Evolutionary conservation across 2,329 filamentous ascomycete genomes (phyloP).

Genomic region (Bipolaris victoriae): DNA sequence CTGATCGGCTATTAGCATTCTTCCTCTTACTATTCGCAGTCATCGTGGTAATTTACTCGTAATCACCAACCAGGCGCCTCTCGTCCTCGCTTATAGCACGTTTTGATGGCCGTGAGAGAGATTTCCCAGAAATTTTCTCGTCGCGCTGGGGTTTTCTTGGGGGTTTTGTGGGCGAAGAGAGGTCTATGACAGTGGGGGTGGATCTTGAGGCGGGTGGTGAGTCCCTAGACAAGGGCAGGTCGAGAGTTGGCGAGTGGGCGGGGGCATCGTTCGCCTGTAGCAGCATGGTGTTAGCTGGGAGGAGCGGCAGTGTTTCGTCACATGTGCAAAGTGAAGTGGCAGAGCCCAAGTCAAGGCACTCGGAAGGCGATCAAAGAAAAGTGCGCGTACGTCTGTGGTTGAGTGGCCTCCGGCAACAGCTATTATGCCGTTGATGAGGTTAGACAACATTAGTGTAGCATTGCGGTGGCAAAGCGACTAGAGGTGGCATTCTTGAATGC

Average conservation of each 20-base stretch:
- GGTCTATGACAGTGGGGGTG: conserved; percentile 11
- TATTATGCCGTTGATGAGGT: conserved; percentile 8
- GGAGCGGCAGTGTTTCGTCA: not conserved
- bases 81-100: conserved; percentile 18
- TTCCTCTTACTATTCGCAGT: not conserved
- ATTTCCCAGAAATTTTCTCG: not conserved
- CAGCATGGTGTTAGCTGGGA: conserved; percentile 26
- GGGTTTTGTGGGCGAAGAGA: conserved; percentile 17
- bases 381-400: conserved; percentile 15
- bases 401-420: conserved; percentile 12
- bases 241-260: conserved; percentile 4
- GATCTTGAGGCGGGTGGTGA: conserved; percentile 7
- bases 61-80: conserved; percentile 25
- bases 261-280: conserved; percentile 31
- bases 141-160: not conserved
- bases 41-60: conserved; percentile 15
- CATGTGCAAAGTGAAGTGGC: not conserved
- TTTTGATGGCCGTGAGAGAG: not conserved
- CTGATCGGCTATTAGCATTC: conserved; percentile 20
- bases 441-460: conserved; percentile 17
- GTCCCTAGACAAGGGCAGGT: conserved; percentile 11
- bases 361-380: conserved; percentile 6
- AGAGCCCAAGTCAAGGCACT: not conserved
- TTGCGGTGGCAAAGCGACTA: conserved; percentile 10
- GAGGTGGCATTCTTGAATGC: conserved; percentile 11